Evolutionary conservation across 179 eudicot genomes (phyloP), one percentile per base, ranked within the genome.

Genomic region (Actinidia polygama): DNA sequence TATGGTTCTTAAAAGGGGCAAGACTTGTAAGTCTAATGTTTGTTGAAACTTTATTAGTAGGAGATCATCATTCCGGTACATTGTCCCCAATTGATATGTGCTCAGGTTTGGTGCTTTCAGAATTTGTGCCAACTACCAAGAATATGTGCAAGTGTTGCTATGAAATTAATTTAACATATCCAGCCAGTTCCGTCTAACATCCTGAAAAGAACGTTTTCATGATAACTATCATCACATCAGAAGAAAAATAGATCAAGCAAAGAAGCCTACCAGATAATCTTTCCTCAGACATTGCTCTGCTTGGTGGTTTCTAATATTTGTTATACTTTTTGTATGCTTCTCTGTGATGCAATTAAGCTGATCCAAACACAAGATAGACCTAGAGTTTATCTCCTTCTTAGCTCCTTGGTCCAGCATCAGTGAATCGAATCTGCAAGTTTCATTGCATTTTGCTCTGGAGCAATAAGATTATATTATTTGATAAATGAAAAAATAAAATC

Each of bases 361-460:
- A 79, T 90, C 83, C 80, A 83, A 46, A 89, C 91, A 89, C 78
- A 85, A 77, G 9, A 73, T 67, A 15, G 91, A 86, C 63, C 87
- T 82, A 66, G 88, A 85, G 64, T 90, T 82, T 51, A 95, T 82
- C 83, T 86, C 88, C 79, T 80, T 84, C 64, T 86, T 89, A 19
- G 89, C 86, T 84, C 87, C 85, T 26, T 82, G 80, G 91, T 95
- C 98, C 73, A 89, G 75, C 75, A 14, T 66, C 68, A 87, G 81
- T 49, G 96, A 90, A 86, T 91, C 98, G 96, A 90, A 86, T 91
- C 98, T 95, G 93, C 91, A 79, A 44, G 30, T 49, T 62, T 68
- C 64, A 58, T 59, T 24, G 53, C 0, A 61, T 16, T 77, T 63
- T 7, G 40, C 64, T 68, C 26, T 19, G 66, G 50, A 67, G 75